Base-by-base conservation (phyloP, 352 stramenopile genomes). In the Hyphochytrium catenoides region DNA sequence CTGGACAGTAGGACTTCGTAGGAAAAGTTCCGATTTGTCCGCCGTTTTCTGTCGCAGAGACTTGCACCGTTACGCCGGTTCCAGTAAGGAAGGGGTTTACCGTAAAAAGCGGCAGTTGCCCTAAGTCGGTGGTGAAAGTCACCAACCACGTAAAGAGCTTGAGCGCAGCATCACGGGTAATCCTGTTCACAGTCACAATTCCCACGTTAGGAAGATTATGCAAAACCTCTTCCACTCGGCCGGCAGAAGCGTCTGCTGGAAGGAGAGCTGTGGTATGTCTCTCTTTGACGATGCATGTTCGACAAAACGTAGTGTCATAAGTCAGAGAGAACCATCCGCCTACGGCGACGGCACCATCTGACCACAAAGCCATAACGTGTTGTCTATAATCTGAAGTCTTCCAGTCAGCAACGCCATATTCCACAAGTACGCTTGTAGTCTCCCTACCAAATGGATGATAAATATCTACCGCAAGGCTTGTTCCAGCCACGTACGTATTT, bases 181-280 rank as follows among this genome's bases (percentile, higher is more conserved):
- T 48, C 14, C 22, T 19, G 4, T 59, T 41, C 8, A 95, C 79
- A 33, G 43, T 34, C 4, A 95, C 82, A 18, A 84, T 60, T 3
- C 79, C 85, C 12, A 96, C 54, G 48, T 95, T 95, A 3, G 74
- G 74, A 37, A 96, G 56, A 38, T 93, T 94, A 38, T 85, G 64
- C 16, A 96, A 40, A 15, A 78, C 57, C 3, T 43, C 72, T 22
- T 73, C 72, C 42, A 96, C 46, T 3, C 62, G 54, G 9, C 27
- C 29, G 0, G 44, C 47, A 0, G 59, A 62, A 15, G 58, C 50
- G 24, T 83, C 74, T 22, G 62, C 57, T 9, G 65, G 52, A 23
- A 94, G 82, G 8, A 54, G 48, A 2, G 68, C 61, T 0, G 76
- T 85, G 11, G 56, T 51, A 29, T 72, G 61, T 8, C 23, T 17